Percentiles rank a stretch among this genome's conserved stretches.
These are phyloP conservation scores for Trifolium repens DNA, from an alignment of 306 rosid species.

Conservation along the genomic window DNA sequence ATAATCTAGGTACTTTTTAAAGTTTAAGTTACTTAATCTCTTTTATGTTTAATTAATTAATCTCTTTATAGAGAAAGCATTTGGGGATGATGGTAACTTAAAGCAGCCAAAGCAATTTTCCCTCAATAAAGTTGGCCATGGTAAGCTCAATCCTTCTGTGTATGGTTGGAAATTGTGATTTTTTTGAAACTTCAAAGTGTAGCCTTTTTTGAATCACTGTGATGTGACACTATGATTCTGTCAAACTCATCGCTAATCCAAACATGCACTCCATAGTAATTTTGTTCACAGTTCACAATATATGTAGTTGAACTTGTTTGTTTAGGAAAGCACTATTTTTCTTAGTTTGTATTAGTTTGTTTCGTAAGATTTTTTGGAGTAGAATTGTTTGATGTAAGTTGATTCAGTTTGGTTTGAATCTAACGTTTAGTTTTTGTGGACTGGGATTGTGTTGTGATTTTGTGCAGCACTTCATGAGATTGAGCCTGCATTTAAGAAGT, in stretches of 20 bases:
- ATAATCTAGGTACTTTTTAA: background rate
- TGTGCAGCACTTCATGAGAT: conserved; percentile 83
- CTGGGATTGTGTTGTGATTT: conserved; percentile 35
- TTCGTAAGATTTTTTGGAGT: background rate
- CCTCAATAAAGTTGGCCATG: conserved; percentile 94
- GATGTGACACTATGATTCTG: too few relatives aligned
- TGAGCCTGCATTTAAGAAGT: conserved; percentile 75
- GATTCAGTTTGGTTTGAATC: conserved; percentile 18
- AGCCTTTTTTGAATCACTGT: too few relatives aligned
- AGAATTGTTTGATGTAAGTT: conserved; percentile 23
- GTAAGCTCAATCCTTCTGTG: conserved; percentile 35
- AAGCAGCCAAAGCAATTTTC: conserved; percentile 87
- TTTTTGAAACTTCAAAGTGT: too few relatives aligned
- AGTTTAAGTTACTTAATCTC: too few relatives aligned
- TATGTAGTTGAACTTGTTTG: background rate
- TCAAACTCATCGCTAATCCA: too few relatives aligned
- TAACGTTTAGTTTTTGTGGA: conserved; percentile 20
- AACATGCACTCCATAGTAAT: too few relatives aligned
- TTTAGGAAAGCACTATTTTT: conserved; percentile 12
- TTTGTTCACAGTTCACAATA: background rate
- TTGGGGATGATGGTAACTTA: conserved; percentile 79
- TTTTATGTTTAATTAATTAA: conserved; percentile 12
- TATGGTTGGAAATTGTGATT: too few relatives aligned
- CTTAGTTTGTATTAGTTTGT: background rate
- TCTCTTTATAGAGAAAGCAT: conserved; percentile 76